Percentiles rank a stretch among this genome's conserved stretches.
These are phyloP conservation scores for Ballota nigra DNA, from an alignment of 257 asterid species.

Conservation along the genomic window DNA sequence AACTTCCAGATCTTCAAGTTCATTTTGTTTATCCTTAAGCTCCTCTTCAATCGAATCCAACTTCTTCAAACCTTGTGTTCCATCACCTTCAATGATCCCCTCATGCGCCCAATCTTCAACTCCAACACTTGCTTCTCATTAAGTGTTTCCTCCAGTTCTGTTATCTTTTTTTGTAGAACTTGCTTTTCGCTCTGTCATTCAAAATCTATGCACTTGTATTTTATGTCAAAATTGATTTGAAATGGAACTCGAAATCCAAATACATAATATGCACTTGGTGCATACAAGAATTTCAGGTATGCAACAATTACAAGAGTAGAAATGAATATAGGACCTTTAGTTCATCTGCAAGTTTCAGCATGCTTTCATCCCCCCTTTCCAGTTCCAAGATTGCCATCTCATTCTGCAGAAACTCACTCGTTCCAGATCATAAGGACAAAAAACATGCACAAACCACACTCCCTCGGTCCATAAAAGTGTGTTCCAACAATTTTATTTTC, in stretches of 20 bases:
- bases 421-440: too few relatives aligned
- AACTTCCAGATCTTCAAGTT: slow-evolving; percentile 42
- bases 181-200: slow-evolving; percentile 60
- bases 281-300: too few relatives aligned
- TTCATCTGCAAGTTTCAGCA: slow-evolving; percentile 62
- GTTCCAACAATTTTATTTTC: too few relatives aligned
- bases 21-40: slow-evolving; percentile 57
- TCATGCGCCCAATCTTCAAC: slow-evolving; percentile 50
- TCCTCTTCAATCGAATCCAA: slow-evolving; percentile 43
- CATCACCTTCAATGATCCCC: slow-evolving; percentile 57
- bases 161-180: slow-evolving; percentile 41
- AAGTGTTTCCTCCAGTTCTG: slow-evolving; percentile 55
- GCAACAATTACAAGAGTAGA: slow-evolving; percentile 13
- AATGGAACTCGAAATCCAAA: too few relatives aligned
- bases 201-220: too few relatives aligned
- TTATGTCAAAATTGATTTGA: too few relatives aligned
- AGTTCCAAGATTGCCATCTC: background rate
- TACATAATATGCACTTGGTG: too few relatives aligned
- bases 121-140: slow-evolving; percentile 68
- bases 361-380: background rate
- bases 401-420: background rate
- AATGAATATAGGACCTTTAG: slow-evolving; percentile 46
- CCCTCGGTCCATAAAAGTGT: too few relatives aligned
- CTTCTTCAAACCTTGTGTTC: slow-evolving; percentile 37
- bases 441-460: too few relatives aligned